Evolutionary conservation across 768 basidiomycete species (phyloP), one percentile per base, ranked within the genome.

Genomic region (Rhodotorula taiwanensis): DNA sequence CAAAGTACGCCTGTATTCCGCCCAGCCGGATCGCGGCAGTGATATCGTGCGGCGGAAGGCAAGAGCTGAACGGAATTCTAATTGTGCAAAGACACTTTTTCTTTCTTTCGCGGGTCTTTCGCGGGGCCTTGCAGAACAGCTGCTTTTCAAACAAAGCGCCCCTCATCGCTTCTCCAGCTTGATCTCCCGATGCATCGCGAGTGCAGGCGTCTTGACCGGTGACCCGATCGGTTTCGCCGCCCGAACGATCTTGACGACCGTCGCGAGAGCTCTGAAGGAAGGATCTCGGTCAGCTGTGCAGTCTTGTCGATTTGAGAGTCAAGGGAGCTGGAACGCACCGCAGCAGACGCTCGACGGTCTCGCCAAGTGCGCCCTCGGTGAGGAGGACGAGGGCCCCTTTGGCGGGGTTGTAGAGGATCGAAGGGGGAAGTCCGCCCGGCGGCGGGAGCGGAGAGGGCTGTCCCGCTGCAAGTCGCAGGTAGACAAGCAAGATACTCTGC

Each of bases 361-460:
- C 15, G 2, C 39, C 60, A 9, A 61, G 67, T 47, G 54, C 52
- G 62, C 60, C 52, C 48, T 64, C 58, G 51, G 64, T 45, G 45
- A 42, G 49, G 7, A 50, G 34, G n/a, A 54, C 27, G 23, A 60
- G n/a, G 3, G 41, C 47, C 20, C 47, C 53, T 4, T n/a, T 36
- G 28, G n/a, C 20, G 1, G 47, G 52, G 27, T 54, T 49, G 39
- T 33, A 54, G 14, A 49, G 39, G 4, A 61, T 45, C 34, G 20
- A 7, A 1, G 34, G 45, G 5, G 63, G 63, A 0, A 59, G 53
- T 0, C 27, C 25, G 23, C 9, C 7, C 23, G 41, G 39, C 16
- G 52, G n/a, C 7, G 51, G 23, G 5, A 43, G 30, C 5, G 44
- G 20, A 11, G 25, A 25, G 18, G 23, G 25, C 33, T 23, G 9